These are phyloP conservation scores for Magnusiomyces suaveolens DNA, from an alignment of 1,139 yeast species.

Conservation along the genomic window DNA sequence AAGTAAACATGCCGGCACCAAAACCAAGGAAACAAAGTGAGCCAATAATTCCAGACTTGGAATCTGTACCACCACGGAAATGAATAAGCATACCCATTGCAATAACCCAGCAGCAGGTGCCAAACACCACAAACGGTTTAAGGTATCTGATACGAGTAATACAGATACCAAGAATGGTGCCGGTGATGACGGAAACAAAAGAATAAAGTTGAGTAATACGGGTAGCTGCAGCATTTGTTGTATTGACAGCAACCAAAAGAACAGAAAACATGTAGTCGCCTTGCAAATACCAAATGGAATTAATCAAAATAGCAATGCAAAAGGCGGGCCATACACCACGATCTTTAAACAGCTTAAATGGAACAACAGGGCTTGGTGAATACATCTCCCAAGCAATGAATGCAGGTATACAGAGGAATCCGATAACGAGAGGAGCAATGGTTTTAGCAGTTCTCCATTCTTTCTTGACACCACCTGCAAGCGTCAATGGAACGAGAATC, in stretches of 20 bases:
- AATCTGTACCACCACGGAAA: constrained; percentile 45
- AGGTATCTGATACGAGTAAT: constrained; percentile 44
- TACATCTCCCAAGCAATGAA: constrained; percentile 48
- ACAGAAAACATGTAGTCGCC: constrained; percentile 59
- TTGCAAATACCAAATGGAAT: constrained; percentile 58
- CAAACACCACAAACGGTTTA: constrained; percentile 52
- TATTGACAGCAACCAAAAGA: constrained; percentile 51
- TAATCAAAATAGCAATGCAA: constrained; percentile 43
- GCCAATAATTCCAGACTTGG: constrained; percentile 54
- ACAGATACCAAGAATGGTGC: constrained; percentile 49
- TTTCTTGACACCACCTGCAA: constrained; percentile 47
- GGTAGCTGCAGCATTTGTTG: constrained; percentile 50
- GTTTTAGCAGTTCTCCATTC: constrained; percentile 49
- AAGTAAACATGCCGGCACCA: constrained; percentile 64
- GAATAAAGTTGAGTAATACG: constrained; percentile 55
- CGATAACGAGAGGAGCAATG: constrained; percentile 58
- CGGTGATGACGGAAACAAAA: constrained; percentile 54
- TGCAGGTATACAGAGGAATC: constrained; percentile 47
- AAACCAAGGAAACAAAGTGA: constrained; percentile 58
- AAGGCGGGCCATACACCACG: constrained; percentile 63
- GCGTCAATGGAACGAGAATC: constrained; percentile 42
- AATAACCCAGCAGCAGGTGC: constrained; percentile 46
- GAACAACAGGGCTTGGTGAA: constrained; percentile 50
- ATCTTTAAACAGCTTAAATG: constrained; percentile 47
- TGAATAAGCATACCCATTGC: constrained; percentile 50